phyloP scores from a whole-genome alignment of 306 rosid genomes.

The Castanea crenata region DNA sequence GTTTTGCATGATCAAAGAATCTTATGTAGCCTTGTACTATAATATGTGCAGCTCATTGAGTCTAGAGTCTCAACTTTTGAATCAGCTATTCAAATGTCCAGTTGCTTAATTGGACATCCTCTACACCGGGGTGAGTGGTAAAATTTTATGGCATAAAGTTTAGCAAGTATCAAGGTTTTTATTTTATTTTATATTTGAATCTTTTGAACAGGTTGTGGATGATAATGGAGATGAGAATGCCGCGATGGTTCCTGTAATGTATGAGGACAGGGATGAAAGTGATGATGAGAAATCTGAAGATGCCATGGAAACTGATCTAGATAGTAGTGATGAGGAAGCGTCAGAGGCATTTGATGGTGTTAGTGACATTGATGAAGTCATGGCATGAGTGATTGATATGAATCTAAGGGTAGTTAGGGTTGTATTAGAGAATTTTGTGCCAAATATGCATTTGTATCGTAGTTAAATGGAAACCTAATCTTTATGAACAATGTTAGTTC shows the following conservation, averaged over 20 bases:
- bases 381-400: slow-evolving; percentile 33
- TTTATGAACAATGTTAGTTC: no score
- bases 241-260: slow-evolving; percentile 43
- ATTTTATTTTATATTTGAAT: neutral
- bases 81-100: slow-evolving; percentile 63
- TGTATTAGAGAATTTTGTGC: neutral
- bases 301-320: slow-evolving; percentile 68
- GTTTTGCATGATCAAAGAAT: neutral
- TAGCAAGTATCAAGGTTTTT: neutral
- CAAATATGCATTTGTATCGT: neutral
- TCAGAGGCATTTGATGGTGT: slow-evolving; percentile 40
- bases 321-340: slow-evolving; percentile 28
- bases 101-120: slow-evolving; percentile 51
- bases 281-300: slow-evolving; percentile 58
- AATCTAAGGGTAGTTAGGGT: neutral
- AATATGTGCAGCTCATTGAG: slow-evolving; percentile 59
- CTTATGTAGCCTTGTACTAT: neutral
- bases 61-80: slow-evolving; percentile 73
- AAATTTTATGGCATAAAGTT: neutral
- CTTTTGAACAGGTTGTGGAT: slow-evolving; percentile 44
- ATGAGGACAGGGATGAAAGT: slow-evolving; percentile 59
- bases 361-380: slow-evolving; percentile 45
- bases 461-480: neutral
- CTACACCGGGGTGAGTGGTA: slow-evolving; percentile 51
- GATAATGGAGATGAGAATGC: slow-evolving; percentile 45